Percentiles rank a stretch among this genome's conserved stretches.
Evolutionary conservation across 2,329 filamentous ascomycete species (phyloP).

Genomic region (Sporothrix dimorphospora): DNA sequence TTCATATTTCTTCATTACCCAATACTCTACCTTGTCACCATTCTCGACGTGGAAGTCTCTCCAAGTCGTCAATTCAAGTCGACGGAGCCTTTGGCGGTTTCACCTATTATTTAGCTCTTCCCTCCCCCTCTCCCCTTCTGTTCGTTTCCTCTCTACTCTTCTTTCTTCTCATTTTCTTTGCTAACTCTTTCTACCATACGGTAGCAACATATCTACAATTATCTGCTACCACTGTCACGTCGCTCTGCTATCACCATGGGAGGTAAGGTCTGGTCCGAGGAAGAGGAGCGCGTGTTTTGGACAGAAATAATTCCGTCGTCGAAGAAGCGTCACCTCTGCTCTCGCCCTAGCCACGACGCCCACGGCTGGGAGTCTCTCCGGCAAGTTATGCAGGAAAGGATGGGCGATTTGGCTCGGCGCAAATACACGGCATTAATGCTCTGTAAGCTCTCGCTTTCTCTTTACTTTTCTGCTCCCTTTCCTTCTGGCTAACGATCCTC

Average conservation of each 20-base stretch:
- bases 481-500: neutral
- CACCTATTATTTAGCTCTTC: no score
- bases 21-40: no score
- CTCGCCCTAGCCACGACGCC: constrained; percentile 26
- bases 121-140: neutral
- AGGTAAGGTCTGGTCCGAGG: constrained; percentile 53
- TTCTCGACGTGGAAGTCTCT: no score
- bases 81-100: no score
- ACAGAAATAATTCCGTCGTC: constrained; percentile 37
- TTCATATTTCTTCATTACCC: no score
- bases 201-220: neutral
- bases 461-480: neutral
- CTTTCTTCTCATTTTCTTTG: neutral
- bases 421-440: constrained; percentile 38
- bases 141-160: neutral
- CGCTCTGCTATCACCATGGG: constrained; percentile 46
- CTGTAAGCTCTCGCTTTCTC: constrained; percentile 36
- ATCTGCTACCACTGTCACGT: neutral
- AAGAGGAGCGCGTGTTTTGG: constrained; percentile 58
- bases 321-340: constrained; percentile 36
- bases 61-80: no score
- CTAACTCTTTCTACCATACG: neutral
- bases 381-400: constrained; percentile 32
- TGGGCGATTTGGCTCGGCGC: constrained; percentile 35
- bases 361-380: constrained; percentile 35